Evolutionary conservation across 306 rosid species (phyloP).

Genomic region (Quercus aquifolioides): DNA sequence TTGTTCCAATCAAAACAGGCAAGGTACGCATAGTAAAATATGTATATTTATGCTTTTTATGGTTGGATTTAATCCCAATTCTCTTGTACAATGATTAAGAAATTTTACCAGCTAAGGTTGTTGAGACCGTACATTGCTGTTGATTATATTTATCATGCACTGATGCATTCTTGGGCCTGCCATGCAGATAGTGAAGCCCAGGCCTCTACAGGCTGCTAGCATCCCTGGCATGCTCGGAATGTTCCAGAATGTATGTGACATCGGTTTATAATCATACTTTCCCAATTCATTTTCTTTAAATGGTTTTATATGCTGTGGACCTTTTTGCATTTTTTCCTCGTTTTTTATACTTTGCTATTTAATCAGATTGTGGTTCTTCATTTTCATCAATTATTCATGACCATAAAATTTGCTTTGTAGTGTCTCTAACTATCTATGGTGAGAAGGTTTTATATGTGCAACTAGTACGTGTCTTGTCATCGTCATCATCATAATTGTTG

Average conservation of each 20-base stretch:
- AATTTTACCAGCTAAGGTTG: background rate
- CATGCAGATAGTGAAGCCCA: constrained; percentile 93
- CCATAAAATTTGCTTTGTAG: background rate
- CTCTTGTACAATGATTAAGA: background rate
- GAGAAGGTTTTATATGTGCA: background rate
- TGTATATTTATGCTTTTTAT: background rate
- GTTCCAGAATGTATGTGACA: constrained; percentile 84
- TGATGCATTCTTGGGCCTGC: constrained; percentile 25
- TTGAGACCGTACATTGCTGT: background rate
- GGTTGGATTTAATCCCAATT: background rate
- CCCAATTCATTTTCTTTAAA: background rate
- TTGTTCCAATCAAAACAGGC: constrained; percentile 83
- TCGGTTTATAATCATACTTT: constrained; percentile 5
- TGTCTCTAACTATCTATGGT: background rate
- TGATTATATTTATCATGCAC: background rate
- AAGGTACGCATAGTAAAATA: constrained; percentile 50
- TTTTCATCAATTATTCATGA: background rate
- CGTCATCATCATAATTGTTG: background rate
- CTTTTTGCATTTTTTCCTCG: background rate
- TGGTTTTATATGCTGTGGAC: background rate
- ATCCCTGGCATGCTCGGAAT: constrained; percentile 99
- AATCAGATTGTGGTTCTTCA: background rate
- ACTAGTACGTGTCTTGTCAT: background rate
- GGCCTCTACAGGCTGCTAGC: constrained; percentile 98
- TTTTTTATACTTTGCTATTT: background rate